A percentile compares a stretch with the other conserved stretches of the same genome.
phyloP scores from a whole-genome alignment of 1,284 basidiomycete species.

The Coniferiporia sulphurascens region DNA sequence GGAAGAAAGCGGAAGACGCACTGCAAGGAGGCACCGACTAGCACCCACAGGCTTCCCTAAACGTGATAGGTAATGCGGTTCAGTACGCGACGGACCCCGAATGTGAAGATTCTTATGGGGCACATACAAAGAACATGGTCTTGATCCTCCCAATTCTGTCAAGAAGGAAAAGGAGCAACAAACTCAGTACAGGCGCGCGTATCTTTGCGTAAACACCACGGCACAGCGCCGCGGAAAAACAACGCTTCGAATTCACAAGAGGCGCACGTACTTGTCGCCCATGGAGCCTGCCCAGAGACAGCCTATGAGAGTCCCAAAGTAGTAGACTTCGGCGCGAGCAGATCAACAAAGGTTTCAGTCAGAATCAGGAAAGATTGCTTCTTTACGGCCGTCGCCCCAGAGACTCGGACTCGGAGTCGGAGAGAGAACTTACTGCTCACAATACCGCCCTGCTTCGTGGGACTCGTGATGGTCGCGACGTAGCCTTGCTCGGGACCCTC shows the following conservation, averaged over 20 bases:
- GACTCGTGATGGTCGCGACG: constrained; percentile 44
- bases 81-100: not conserved
- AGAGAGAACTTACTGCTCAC: constrained; percentile 34
- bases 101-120: not conserved
- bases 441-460: constrained; percentile 48
- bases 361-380: too few species aligned
- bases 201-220: not conserved
- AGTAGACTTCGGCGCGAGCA: constrained; percentile 32
- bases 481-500: constrained; percentile 40
- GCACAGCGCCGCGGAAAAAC: too few species aligned
- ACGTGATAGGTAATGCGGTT: not conserved
- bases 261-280: constrained; percentile 31
- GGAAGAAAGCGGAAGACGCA: constrained; percentile 20
- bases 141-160: constrained; percentile 40
- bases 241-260: too few species aligned
- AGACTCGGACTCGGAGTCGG: too few species aligned
- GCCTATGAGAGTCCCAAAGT: constrained; percentile 45
- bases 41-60: constrained; percentile 32
- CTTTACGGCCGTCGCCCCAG: too few species aligned
- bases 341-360: too few species aligned
- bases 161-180: constrained; percentile 20
- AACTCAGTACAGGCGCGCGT: not conserved
- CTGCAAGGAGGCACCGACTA: constrained; percentile 46
- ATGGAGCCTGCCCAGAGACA: constrained; percentile 43
- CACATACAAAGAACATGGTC: constrained; percentile 37